Base-by-base conservation (phyloP, 2,329 filamentous ascomycete species). In the Aspergillus sp. region DNA sequence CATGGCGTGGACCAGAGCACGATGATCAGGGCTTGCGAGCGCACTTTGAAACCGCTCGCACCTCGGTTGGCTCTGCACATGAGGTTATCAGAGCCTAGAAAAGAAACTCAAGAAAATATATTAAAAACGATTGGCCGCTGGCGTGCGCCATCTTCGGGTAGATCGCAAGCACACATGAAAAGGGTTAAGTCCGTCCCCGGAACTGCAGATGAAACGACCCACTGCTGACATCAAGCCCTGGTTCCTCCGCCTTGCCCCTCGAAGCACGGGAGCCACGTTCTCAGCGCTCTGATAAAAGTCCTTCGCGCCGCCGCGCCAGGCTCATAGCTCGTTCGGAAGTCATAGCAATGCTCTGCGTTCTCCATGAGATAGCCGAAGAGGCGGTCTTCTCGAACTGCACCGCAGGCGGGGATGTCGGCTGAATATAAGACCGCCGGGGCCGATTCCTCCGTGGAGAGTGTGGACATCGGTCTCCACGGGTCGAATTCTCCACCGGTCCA, bases 401-500 rank as follows among this genome's bases (percentile, higher is more conserved):
- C 61, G 35, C 69, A 73, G 12, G 47, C 43, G 0, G 68, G 68
- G 11, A 68, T 56, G 0, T 61, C 42, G 3, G 57, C 58, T 1
- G 63, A 62, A 5, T 61, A 41, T 0, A 40, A 40, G 11, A 66
- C 46, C 8, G 54, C 50, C 3, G 67, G 67, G 3, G 64, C 62
- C 25, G 58, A 61, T 0, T 41, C 33, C 36, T 68, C 62, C 0
- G 44, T 52, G 2, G 61, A 64, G 0, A 71, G 52, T 1, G 63
- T 57, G 0, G 61, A 65, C 2, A 71, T 49, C 0, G 66, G 62
- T 13, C 65, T 55, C 70, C 69, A 74, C 3, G 69, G 68, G 35
- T 74, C 69, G 40, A 63, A 70, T 34, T 72, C 60, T 4, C 68
- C 67, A 15, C 57, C 63, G 29, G 55, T 64, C 57, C 66, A 72